These are phyloP conservation scores for Dryas alaskensis DNA, from an alignment of 306 rosid genomes.

Conservation along the genomic window DNA sequence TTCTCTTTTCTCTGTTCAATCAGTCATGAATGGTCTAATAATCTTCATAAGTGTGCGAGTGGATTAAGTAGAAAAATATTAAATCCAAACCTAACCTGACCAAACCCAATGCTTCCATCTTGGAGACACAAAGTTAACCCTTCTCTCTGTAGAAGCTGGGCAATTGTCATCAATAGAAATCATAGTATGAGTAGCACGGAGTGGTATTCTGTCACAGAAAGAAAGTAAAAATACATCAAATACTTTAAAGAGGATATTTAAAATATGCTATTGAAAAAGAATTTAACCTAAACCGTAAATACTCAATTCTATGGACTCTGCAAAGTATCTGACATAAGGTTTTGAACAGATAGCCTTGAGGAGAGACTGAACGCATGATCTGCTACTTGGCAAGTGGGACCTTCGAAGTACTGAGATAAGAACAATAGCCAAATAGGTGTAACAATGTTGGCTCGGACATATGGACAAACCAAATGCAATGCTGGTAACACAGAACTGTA, in stretches of 20 bases:
- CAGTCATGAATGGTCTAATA: slow-evolving; percentile 3
- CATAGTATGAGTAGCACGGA: slow-evolving; percentile 68
- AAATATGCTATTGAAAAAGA: slow-evolving; percentile 10
- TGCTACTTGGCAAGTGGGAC: slow-evolving; percentile 50
- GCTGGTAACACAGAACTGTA: too few relatives aligned
- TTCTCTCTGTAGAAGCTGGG: slow-evolving; percentile 54
- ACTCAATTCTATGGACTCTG: slow-evolving; percentile 56
- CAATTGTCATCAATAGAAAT: slow-evolving; percentile 29
- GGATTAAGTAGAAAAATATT: background rate
- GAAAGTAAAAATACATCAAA: slow-evolving; percentile 5
- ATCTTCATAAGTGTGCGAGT: background rate
- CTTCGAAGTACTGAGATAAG: slow-evolving; percentile 55
- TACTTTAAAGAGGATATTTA: background rate
- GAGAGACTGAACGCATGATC: slow-evolving; percentile 43
- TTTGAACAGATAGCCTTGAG: slow-evolving; percentile 36
- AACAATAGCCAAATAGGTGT: background rate
- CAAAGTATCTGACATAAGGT: slow-evolving; percentile 29
- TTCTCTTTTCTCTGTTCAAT: slow-evolving; percentile 48
- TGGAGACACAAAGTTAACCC: slow-evolving; percentile 80
- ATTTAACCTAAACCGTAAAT: slow-evolving; percentile 63
- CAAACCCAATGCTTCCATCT: slow-evolving; percentile 83
- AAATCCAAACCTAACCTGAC: slow-evolving; percentile 67
- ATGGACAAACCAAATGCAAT: too few relatives aligned
- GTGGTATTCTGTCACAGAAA: slow-evolving; percentile 56
- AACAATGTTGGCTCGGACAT: too few relatives aligned